Evolutionary conservation across 2,329 filamentous ascomycete species (phyloP), one percentile per base, ranked within the genome.

Genomic region (Paraconiothyrium sp.): DNA sequence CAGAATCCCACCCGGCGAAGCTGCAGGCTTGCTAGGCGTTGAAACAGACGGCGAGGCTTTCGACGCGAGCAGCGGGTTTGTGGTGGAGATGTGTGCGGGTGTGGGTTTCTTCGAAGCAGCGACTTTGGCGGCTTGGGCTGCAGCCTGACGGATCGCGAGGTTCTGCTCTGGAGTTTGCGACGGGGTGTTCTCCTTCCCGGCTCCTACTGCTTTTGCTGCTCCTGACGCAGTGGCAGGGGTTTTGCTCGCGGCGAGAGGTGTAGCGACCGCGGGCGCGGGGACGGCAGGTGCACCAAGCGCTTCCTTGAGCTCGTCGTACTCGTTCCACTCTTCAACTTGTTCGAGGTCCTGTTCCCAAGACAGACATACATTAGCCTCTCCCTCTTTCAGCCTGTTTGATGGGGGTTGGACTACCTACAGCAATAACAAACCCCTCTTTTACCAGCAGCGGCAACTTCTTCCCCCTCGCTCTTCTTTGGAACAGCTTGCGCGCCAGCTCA

Each of bases 311-410:
- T 98, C 94, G 80, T 93, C 93, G 80, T 96, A 97, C 79, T 99
- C 95, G 83, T 99, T 99, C 95, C 94, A 98, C 77, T 99, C 95
- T 81, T 99, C 95, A 66, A 98, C 89, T 79, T 98, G 90, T 66
- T 94, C 91, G 54, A 97, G 86, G 77, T 97, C 95, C 94, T 97
- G 24, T n/a, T 4, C 13, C 13, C 13, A 4, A 22, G n/a, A 46
- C 22, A 22, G n/a, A 46, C 22, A 22, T n/a, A 16, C 22, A 46
- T 66, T 64, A 67, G 60, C 59, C 16, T 34, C 39, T 14, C 4
- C 20, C 8, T 24, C 4, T 54, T 35, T 11, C 22, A 11, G 10
- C 32, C n/a, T 39, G 35, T 51, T 47, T 24, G 56, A 13, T 20
- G 44, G 22, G 13, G 46, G 22, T 1, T 35, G 22, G 30, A 22